Evolutionary conservation across 1,139 yeast species (phyloP), one percentile per base, ranked within the genome.

Genomic region (Candida frijolesensis): DNA sequence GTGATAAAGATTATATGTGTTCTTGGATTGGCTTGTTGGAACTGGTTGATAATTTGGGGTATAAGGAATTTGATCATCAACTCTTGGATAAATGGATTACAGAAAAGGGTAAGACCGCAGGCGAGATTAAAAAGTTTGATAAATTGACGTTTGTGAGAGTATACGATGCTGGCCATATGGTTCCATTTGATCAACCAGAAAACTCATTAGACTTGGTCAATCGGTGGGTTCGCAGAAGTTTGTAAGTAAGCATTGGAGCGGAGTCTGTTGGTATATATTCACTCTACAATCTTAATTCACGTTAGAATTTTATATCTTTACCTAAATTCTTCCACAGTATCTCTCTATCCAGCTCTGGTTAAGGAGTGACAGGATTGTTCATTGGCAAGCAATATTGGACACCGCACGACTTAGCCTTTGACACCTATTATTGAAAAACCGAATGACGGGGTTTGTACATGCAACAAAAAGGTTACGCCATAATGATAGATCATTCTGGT

Each of bases 1-100:
- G 95, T 71, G 95, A 87, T 71, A 87, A 87, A 70, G 95, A 87
- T 71, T 88, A 82, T 65, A 87, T 87, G 60, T 87, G 95, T 68
- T 87, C 87, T 74, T 87, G 95, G 95, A 75, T 87, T 62, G 95
- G 95, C 94, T 60, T 85, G 71, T 80, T 80, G 61, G 91, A 87
- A 14, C 86, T 92, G 92, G 73, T 88, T 30, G 78, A 86, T 63
- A 82, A 68, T 41, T 74, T 87, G 58, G 82, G 79, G 61, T 87
- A 89, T 86, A 70, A 83, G 33, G 82, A 82, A 45, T 73, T 76
- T 50, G 78, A 74, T 15, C 75, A 72, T n/a, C 86, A 83, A 59
- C 76, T 83, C 27, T 68, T 72, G 51, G 66, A 63, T 53, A 63
- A 67, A 25, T 74, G 78, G 78, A 54, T 51, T 52, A 65, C 60